A percentile compares a stretch with the other conserved stretches of the same genome.
These are phyloP conservation scores for Ophiostoma sp. DNA, from an alignment of 2,329 filamentous ascomycete species.

Conservation along the genomic window DNA sequence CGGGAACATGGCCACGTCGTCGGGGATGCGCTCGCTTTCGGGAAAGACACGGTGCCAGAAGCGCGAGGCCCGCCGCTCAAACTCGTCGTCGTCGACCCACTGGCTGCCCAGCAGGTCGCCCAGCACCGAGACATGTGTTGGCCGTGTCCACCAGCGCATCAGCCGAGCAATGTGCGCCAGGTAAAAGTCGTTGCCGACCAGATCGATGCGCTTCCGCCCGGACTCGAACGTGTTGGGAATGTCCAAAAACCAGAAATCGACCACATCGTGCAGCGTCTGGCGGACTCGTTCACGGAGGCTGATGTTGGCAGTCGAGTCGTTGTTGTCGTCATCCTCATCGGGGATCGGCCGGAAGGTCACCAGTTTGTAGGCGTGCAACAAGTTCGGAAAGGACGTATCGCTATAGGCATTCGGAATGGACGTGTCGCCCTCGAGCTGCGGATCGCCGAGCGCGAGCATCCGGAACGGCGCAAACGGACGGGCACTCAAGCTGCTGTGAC, in stretches of 20 bases:
- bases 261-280: constrained; percentile 56
- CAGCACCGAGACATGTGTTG: constrained; percentile 84
- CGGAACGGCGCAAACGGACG: constrained; percentile 69
- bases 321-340: background rate
- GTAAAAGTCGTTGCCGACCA: constrained; percentile 93
- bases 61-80: constrained; percentile 67
- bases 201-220: constrained; percentile 76
- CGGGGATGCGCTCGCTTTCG: constrained; percentile 64
- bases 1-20: constrained; percentile 54
- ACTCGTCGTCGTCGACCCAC: constrained; percentile 88
- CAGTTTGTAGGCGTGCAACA: constrained; percentile 49
- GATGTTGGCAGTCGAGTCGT: constrained; percentile 41
- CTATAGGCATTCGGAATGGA: constrained; percentile 66
- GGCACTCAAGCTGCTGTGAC: constrained; percentile 31
- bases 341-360: constrained; percentile 42
- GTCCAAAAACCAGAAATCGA: constrained; percentile 67
- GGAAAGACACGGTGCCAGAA: constrained; percentile 81
- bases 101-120: constrained; percentile 93
- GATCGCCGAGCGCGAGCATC: constrained; percentile 84
- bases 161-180: constrained; percentile 88
- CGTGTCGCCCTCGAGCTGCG: constrained; percentile 89
- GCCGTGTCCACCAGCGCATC: constrained; percentile 77
- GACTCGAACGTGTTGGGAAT: constrained; percentile 66
- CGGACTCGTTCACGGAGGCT: constrained; percentile 55
- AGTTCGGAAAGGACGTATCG: constrained; percentile 53